Conservation (phyloP, 495 filamentous ascomycete genomes). For the Geoglossum glabrum region DNA sequence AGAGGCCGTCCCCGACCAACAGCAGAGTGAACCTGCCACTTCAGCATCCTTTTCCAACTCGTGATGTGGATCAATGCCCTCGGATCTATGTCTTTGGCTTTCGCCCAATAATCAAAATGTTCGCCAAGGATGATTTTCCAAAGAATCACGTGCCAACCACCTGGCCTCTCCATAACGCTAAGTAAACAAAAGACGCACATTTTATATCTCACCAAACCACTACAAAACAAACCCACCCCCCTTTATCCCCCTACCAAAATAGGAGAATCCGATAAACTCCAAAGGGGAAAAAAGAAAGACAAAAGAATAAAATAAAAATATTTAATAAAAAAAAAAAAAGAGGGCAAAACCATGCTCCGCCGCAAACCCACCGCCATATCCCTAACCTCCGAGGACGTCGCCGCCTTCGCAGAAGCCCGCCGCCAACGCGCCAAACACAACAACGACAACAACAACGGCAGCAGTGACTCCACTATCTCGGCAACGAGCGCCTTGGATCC, state of each 20-base stretch:
- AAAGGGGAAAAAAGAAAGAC: too few species aligned
- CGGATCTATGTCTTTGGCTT: too few species aligned
- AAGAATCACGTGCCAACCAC: too few species aligned
- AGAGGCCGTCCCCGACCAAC: slow-evolving; percentile 13
- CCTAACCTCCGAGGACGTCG: slow-evolving; percentile 59
- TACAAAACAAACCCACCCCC: too few species aligned
- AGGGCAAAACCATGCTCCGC: slow-evolving; percentile 44
- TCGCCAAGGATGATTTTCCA: too few species aligned
- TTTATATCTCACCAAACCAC: too few species aligned
- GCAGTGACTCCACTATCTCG: neutral
- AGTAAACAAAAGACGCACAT: too few species aligned
- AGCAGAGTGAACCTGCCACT: slow-evolving; percentile 16
- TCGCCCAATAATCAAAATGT: too few species aligned
- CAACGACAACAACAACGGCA: neutral
- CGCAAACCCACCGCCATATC: slow-evolving; percentile 59
- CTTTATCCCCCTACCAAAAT: too few species aligned
- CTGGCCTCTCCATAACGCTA: too few species aligned
- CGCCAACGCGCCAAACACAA: neutral
- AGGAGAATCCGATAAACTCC: too few species aligned
- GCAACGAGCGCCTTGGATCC: slow-evolving; percentile 19
- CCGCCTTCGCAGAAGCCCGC: slow-evolving; percentile 27
- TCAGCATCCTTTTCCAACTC: neutral
- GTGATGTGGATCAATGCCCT: neutral
- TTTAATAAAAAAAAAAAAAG: neutral
- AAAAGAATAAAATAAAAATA: too few species aligned